A percentile compares a stretch with the other conserved stretches of the same genome.
phyloP scores from a whole-genome alignment of 2,329 filamentous ascomycete species.

The Arthroderma sp. region DNA sequence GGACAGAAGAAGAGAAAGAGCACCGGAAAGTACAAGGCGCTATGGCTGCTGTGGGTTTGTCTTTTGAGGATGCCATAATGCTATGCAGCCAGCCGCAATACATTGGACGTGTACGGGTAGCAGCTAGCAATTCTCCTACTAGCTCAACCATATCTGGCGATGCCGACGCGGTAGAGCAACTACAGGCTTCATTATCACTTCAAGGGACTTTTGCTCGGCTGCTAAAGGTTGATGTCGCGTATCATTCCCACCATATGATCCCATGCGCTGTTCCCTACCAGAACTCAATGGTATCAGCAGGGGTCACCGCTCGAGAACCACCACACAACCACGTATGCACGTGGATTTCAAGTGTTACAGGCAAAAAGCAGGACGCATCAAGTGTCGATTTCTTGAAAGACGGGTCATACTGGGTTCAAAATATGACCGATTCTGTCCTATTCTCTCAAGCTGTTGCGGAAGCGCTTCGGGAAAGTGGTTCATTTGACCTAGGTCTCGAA shows the following conservation, averaged over 20 bases:
- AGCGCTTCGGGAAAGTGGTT: neutral
- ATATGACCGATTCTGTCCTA: slow-evolving; percentile 5
- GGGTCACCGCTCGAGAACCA: neutral
- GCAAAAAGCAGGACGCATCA: no score
- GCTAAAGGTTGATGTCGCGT: slow-evolving; percentile 14
- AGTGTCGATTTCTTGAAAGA: neutral
- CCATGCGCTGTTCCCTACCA: slow-evolving; percentile 8
- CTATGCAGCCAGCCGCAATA: neutral
- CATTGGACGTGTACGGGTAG: neutral
- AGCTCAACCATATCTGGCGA: slow-evolving; percentile 28
- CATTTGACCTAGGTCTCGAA: slow-evolving; percentile 10
- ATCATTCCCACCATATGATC: slow-evolving; percentile 18
- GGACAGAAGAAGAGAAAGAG: neutral
- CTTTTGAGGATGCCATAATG: neutral
- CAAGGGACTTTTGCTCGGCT: slow-evolving; percentile 11
- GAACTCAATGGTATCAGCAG: neutral
- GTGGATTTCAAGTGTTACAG: neutral
- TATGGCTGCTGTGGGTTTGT: neutral
- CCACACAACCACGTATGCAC: neutral
- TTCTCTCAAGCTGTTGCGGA: neutral
- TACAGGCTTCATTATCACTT: slow-evolving; percentile 9
- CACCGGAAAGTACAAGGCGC: neutral
- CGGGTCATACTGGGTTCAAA: slow-evolving; percentile 4
- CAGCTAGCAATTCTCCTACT: slow-evolving; percentile 19
- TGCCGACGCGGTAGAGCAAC: slow-evolving; percentile 13